Percentiles rank a stretch among this genome's conserved stretches.
Evolutionary conservation across 176 grass and related monocot species (phyloP).

Genomic region (Miscanthus lutarioriparius): DNA sequence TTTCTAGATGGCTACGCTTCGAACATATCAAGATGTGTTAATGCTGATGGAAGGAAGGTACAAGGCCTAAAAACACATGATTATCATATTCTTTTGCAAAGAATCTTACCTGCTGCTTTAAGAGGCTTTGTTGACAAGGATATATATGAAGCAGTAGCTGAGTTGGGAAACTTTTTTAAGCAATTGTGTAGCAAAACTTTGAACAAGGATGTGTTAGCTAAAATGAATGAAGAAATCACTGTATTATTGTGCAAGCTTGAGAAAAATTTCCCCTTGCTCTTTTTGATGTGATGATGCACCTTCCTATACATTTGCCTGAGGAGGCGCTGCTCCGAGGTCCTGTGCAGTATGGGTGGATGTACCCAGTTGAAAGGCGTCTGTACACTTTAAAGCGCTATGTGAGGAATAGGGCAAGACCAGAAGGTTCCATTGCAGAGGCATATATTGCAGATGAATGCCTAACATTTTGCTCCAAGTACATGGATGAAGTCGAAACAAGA

Average conservation of each 20-base stretch:
- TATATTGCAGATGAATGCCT: not conserved
- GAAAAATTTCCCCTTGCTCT: not conserved
- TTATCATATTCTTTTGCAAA: too few relatives aligned
- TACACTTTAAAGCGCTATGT: not conserved
- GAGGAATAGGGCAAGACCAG: not conserved
- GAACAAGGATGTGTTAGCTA: not conserved
- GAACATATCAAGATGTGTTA: too few relatives aligned
- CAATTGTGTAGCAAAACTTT: not conserved
- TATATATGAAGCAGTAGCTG: not conserved
- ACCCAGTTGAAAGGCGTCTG: not conserved
- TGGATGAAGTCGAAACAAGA: not conserved
- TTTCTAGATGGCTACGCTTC: not conserved
- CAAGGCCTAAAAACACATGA: too few relatives aligned
- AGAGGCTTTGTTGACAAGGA: not conserved
- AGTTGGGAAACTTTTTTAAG: not conserved
- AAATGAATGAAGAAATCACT: not conserved
- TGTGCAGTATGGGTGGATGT: not conserved
- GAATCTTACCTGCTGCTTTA: too few relatives aligned
- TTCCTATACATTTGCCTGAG: not conserved
- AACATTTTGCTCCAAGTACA: not conserved
- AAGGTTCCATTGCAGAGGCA: not conserved
- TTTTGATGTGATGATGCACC: not conserved
- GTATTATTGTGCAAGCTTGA: not conserved
- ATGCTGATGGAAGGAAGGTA: too few relatives aligned
- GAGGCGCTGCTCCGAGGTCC: not conserved